These are phyloP conservation scores for Clavulina sp. DNA, from an alignment of 768 basidiomycete genomes.

Conservation along the genomic window DNA sequence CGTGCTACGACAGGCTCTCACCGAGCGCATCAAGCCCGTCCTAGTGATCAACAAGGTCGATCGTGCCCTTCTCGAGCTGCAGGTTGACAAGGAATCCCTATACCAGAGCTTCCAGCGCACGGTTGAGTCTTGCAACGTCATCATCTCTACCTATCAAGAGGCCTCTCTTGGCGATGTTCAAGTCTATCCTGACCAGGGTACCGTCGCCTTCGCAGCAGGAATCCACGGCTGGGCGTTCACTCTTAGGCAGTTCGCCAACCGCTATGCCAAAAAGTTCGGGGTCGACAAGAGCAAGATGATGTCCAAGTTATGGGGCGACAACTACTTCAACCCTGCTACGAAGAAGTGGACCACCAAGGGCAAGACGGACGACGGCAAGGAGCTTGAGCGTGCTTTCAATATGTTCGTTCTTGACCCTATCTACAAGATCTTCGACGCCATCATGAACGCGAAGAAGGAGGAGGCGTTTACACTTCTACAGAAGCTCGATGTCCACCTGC, in stretches of 20 bases:
- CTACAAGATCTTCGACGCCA: conserved; percentile 93
- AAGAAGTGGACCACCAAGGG: conserved; percentile 86
- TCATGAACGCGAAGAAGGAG: conserved; percentile 99
- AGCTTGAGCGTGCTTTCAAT: conserved; percentile 97
- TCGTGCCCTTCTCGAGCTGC: conserved; percentile 95
- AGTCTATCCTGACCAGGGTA: conserved; percentile 96
- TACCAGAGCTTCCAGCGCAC: conserved; percentile 97
- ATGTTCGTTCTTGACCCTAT: conserved; percentile 97
- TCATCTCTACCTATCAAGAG: conserved; percentile 95
- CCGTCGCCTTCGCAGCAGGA: conserved; percentile 97
- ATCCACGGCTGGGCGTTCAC: conserved; percentile 99
- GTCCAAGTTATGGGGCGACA: conserved; percentile 95
- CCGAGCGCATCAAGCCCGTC: conserved; percentile 98
- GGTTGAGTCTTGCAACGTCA: conserved; percentile 95
- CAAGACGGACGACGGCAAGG: conserved; percentile 63
- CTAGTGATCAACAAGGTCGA: conserved; percentile 99
- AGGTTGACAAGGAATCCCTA: conserved; percentile 90
- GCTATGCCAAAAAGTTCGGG: conserved; percentile 98
- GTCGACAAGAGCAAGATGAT: conserved; percentile 99
- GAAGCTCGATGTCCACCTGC: conserved; percentile 88
- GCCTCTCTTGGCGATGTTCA: conserved; percentile 90
- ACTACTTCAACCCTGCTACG: conserved; percentile 95
- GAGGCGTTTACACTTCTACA: conserved; percentile 67
- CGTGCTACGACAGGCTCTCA: conserved; percentile 89
- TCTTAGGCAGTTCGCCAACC: conserved; percentile 85